These are phyloP conservation scores for Scutellaria galericulata DNA, from an alignment of 257 asterid species.

Conservation along the genomic window DNA sequence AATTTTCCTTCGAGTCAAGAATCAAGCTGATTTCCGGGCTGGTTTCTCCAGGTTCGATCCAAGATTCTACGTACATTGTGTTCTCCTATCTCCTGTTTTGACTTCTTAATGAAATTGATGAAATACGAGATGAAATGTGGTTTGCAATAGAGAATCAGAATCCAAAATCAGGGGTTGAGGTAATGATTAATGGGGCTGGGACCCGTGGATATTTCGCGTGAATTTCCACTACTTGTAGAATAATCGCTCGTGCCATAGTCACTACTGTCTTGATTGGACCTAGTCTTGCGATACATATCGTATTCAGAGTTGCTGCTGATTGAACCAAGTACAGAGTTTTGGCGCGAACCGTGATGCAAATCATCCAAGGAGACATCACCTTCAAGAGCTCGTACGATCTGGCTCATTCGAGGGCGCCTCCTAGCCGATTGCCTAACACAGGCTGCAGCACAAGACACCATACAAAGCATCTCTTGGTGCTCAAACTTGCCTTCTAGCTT, in stretches of 20 bases:
- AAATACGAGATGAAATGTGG: no score
- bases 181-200: slow-evolving; percentile 24
- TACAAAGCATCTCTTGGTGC: slow-evolving; percentile 63
- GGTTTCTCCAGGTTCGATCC: neutral
- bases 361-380: slow-evolving; percentile 75
- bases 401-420: slow-evolving; percentile 86
- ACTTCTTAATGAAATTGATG: no score
- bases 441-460: slow-evolving; percentile 75
- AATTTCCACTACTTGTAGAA: no score
- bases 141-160: neutral
- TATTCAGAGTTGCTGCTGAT: slow-evolving; percentile 41
- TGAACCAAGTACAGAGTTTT: slow-evolving; percentile 42
- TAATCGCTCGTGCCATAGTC: slow-evolving; percentile 34
- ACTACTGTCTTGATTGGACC: slow-evolving; percentile 62
- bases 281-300: slow-evolving; percentile 44
- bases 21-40: neutral
- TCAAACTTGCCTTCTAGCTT: slow-evolving; percentile 53
- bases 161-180: neutral
- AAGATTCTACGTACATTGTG: no score
- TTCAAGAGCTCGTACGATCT: slow-evolving; percentile 85
- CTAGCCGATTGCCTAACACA: slow-evolving; percentile 66
- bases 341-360: slow-evolving; percentile 47
- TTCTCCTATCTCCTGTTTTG: no score
- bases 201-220: slow-evolving; percentile 33
- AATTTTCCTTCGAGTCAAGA: neutral